Conservation (phyloP, 2,329 filamentous ascomycete species). For the Nigrospora sphaerica region DNA sequence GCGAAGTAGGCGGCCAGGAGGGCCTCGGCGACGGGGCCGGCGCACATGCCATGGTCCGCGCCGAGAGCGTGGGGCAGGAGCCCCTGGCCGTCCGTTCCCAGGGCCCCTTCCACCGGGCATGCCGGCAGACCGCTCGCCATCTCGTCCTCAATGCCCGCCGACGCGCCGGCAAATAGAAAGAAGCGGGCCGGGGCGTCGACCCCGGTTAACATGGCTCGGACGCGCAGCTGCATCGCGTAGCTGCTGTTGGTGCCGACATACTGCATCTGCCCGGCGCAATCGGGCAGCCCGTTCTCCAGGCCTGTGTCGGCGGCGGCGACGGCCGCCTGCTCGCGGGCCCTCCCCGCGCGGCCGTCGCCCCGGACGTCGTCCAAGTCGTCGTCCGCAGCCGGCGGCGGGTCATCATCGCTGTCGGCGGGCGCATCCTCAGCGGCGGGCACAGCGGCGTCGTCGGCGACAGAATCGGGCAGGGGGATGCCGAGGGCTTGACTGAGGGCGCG, state of each 20-base stretch:
- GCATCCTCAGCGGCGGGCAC: constrained; percentile 11
- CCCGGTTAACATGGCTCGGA: constrained; percentile 27
- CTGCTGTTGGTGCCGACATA: constrained; percentile 35
- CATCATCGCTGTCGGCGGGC: constrained; percentile 3
- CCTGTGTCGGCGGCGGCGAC: neutral
- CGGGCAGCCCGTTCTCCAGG: neutral
- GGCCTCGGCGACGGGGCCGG: constrained; percentile 18
- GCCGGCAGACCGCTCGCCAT: neutral
- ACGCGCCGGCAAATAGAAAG: constrained; percentile 31
- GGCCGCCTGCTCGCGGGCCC: neutral
- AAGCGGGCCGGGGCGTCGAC: constrained; percentile 20
- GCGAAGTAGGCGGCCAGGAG: constrained; percentile 32
- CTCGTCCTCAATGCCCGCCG: constrained; percentile 13
- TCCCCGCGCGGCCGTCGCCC: neutral
- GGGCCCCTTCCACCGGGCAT: neutral
- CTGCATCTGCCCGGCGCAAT: constrained; percentile 31
- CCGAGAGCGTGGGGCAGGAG: neutral
- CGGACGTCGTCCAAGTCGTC: neutral
- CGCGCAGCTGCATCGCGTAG: constrained; percentile 31
- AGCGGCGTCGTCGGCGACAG: constrained; percentile 1
- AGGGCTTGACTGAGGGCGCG: constrained; percentile 27
- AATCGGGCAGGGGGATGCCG: constrained; percentile 28
- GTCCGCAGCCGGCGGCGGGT: neutral
- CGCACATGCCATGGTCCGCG: constrained; percentile 15
- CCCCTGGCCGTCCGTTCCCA: neutral